Conservation (phyloP, 306 rosid species). For the Acacia confusa region DNA sequence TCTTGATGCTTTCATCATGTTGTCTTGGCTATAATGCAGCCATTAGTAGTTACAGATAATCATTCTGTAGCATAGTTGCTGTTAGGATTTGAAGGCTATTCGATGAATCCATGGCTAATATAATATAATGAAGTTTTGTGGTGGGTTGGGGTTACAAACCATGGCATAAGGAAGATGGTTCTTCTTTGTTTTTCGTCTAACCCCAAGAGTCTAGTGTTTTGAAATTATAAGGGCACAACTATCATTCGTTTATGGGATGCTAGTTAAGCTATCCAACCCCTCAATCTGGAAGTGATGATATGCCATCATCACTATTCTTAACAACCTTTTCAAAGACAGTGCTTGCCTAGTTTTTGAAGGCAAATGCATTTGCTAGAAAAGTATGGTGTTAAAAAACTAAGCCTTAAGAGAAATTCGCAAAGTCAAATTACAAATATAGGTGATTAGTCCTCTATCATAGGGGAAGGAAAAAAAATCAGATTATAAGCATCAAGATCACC, state of each 20-base stretch:
- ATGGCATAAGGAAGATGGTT: too few relatives aligned
- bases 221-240: constrained; percentile 35
- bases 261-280: not conserved
- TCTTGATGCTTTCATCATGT: too few relatives aligned
- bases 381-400: too few relatives aligned
- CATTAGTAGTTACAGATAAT: not conserved
- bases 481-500: constrained; percentile 21
- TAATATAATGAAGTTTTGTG: not conserved
- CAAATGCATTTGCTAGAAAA: too few relatives aligned
- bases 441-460: not conserved
- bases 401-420: constrained; percentile 14
- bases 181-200: too few relatives aligned
- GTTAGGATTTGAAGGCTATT: not conserved
- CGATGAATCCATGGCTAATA: not conserved
- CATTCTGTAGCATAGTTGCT: not conserved
- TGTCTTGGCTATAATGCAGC: not conserved
- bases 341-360: too few relatives aligned
- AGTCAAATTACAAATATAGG: not conserved
- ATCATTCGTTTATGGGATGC: not conserved
- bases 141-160: too few relatives aligned
- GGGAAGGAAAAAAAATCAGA: not conserved
- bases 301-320: not conserved
- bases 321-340: not conserved
- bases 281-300: not conserved
- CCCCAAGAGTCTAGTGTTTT: too few relatives aligned